These are phyloP conservation scores for Tilletia setariae DNA, from an alignment of 1,284 basidiomycete genomes.

Conservation along the genomic window DNA sequence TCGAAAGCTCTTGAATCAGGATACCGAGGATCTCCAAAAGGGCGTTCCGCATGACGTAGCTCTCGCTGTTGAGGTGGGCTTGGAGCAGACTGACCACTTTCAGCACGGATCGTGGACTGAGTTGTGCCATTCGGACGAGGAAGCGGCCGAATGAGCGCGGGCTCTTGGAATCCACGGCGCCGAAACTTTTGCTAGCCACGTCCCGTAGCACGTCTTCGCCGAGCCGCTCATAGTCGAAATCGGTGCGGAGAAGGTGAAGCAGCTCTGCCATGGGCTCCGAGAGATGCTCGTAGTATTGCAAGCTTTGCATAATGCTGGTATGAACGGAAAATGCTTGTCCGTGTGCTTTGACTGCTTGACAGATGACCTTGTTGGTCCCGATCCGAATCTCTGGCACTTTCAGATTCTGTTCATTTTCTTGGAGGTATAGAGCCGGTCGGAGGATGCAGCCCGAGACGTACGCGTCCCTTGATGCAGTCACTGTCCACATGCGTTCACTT, in stretches of 20 bases:
- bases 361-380: conserved; percentile 82
- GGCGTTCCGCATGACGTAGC: conserved; percentile 82
- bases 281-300: conserved; percentile 92
- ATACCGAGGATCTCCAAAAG: conserved; percentile 53
- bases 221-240: conserved; percentile 84
- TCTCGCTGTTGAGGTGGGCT: conserved; percentile 85
- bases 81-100: conserved; percentile 85
- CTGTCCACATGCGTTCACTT: conserved; percentile 44
- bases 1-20: conserved; percentile 56
- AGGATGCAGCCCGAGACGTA: conserved; percentile 49
- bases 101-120: conserved; percentile 77
- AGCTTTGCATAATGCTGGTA: conserved; percentile 81
- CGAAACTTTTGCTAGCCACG: conserved; percentile 74
- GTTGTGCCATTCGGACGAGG: conserved; percentile 75
- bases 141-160: conserved; percentile 82
- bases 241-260: conserved; percentile 72
- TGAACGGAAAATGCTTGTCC: conserved; percentile 69
- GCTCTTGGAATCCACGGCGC: conserved; percentile 77
- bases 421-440: conserved; percentile 75
- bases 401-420: conserved; percentile 83
- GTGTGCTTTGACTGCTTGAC: conserved; percentile 86
- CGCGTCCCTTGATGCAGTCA: conserved; percentile 41
- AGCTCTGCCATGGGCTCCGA: conserved; percentile 91
- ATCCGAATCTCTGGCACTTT: conserved; percentile 70
- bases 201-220: conserved; percentile 86